phyloP scores from a whole-genome alignment of 768 basidiomycete genomes.

The Macrolepiota fuliginosa region DNA sequence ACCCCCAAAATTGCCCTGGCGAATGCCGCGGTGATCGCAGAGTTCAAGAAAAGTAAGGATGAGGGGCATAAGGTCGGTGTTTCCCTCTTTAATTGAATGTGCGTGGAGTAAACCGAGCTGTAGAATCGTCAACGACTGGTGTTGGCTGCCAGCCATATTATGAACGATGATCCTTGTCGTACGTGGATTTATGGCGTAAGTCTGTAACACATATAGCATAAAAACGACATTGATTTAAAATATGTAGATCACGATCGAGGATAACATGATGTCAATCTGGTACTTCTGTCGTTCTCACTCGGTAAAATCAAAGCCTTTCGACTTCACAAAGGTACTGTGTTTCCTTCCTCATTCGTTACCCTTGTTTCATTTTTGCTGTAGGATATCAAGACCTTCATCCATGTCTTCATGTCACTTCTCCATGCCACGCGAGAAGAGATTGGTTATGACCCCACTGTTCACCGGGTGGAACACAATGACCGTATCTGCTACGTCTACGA shows the following conservation, averaged over 20 bases:
- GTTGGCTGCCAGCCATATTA: not conserved
- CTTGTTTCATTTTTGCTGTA: not conserved
- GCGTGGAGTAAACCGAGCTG: too few relatives aligned
- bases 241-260: not conserved
- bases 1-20: not conserved
- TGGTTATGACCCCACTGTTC: slow-evolving; percentile 6
- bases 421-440: not conserved
- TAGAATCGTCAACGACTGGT: slow-evolving; percentile 5
- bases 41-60: not conserved
- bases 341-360: not conserved
- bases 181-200: not conserved
- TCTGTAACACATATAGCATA: not conserved
- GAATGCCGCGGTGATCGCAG: not conserved
- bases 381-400: slow-evolving; percentile 5
- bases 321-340: not conserved
- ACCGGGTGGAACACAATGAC: not conserved
- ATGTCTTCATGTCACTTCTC: slow-evolving; percentile 1
- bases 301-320: not conserved
- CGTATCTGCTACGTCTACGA: not conserved
- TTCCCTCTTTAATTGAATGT: not conserved
- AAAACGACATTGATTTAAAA: too few relatives aligned
- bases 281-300: slow-evolving; percentile 8
- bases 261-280: not conserved
- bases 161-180: slow-evolving; percentile 4
- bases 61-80: not conserved